Conservation (phyloP, 2,329 filamentous ascomycete genomes). For the Colletotrichum graminicola region DNA sequence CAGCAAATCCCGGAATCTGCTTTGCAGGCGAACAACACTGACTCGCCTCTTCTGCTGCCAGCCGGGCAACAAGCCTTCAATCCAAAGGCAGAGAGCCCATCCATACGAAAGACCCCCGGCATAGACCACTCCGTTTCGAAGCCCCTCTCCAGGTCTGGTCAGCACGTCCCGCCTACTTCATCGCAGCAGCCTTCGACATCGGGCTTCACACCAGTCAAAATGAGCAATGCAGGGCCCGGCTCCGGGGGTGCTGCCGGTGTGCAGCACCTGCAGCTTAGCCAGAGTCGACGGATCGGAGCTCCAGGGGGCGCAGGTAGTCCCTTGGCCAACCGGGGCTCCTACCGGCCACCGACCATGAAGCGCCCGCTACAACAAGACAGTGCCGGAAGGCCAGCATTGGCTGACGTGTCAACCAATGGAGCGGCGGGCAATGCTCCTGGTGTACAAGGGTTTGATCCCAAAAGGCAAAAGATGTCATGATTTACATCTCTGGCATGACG, state of each 20-base stretch:
- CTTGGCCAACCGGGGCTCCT: constrained; percentile 68
- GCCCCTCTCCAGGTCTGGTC: constrained; percentile 72
- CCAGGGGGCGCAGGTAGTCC: constrained; percentile 68
- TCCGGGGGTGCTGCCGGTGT: constrained; percentile 48
- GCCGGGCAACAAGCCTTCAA: constrained; percentile 72
- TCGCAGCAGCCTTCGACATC: constrained; percentile 44
- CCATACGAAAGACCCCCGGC: constrained; percentile 89
- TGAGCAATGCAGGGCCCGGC: constrained; percentile 17
- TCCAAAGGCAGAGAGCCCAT: constrained; percentile 81
- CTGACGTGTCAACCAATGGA: constrained; percentile 64
- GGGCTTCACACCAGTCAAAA: constrained; percentile 40
- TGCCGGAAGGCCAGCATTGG: constrained; percentile 58
- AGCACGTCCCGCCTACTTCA: constrained; percentile 62
- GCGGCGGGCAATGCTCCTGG: constrained; percentile 43
- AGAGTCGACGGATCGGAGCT: constrained; percentile 69
- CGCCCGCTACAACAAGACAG: constrained; percentile 46
- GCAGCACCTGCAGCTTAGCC: constrained; percentile 66
- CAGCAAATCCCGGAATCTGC: constrained; percentile 63
- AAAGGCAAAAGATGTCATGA: constrained; percentile 63
- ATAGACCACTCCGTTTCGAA: constrained; percentile 85
- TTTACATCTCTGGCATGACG: too few species aligned
- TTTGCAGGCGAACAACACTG: constrained; percentile 56
- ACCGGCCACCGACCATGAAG: constrained; percentile 68
- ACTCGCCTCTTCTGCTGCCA: constrained; percentile 55
- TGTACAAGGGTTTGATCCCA: constrained; percentile 57